Conservation (phyloP, 768 basidiomycete genomes). For the Tylopilus intermedius region DNA sequence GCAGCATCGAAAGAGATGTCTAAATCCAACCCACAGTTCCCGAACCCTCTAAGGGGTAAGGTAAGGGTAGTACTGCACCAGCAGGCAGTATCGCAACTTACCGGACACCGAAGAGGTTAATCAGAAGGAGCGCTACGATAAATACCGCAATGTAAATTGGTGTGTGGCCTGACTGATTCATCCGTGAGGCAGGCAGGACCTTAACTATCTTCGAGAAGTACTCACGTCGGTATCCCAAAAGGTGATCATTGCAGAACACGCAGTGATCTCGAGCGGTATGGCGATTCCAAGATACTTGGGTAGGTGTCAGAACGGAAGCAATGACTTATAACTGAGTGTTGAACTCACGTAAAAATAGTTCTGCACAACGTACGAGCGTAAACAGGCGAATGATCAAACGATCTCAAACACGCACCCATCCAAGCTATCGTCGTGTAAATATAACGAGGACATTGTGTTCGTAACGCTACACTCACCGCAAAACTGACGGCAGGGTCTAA, state of each 20-base stretch:
- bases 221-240: constrained; percentile 43
- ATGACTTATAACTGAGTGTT: neutral
- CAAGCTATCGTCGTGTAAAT: constrained; percentile 12
- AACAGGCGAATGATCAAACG: neutral
- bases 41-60: constrained; percentile 16
- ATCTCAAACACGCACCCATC: constrained; percentile 18
- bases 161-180: constrained; percentile 31
- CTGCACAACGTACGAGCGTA: constrained; percentile 9
- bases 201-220: neutral
- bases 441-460: neutral
- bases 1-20: neutral
- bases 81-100: constrained; percentile 34
- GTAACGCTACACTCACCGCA: constrained; percentile 17
- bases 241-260: constrained; percentile 43
- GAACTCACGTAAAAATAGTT: constrained; percentile 33
- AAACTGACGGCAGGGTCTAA: constrained; percentile 30
- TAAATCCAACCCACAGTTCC: constrained; percentile 15
- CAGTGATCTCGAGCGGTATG: constrained; percentile 47
- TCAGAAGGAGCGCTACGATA: constrained; percentile 34
- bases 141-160: constrained; percentile 38
- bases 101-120: constrained; percentile 45
- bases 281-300: constrained; percentile 31
- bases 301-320: neutral
- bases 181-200: constrained; percentile 14
- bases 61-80: constrained; percentile 34